Evolutionary conservation across 371 early-diverging fungal species (phyloP).

Genomic region (Mortierella sp.): DNA sequence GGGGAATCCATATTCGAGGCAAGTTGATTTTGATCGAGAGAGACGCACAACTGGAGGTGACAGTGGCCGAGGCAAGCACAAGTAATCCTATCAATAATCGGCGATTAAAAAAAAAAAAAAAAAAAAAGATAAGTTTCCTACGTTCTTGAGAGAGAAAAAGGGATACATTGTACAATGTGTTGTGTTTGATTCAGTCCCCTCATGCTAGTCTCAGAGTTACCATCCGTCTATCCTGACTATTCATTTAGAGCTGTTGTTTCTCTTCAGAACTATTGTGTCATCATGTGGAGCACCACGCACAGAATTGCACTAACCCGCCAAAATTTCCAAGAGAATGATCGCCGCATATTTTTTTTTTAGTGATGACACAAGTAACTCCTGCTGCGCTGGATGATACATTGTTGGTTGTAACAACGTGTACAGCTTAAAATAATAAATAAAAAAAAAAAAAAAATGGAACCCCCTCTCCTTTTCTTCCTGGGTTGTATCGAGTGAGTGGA

Average conservation of each 20-base stretch:
- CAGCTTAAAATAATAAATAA: neutral
- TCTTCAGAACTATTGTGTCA: no score
- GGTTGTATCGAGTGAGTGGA: neutral
- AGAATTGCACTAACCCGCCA: neutral
- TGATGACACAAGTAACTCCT: neutral
- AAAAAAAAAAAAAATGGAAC: neutral
- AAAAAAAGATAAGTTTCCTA: neutral
- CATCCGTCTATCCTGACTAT: no score
- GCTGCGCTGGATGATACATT: neutral
- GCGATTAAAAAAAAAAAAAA: neutral
- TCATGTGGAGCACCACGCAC: no score
- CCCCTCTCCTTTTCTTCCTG: no score
- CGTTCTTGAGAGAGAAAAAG: no score
- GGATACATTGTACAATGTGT: no score
- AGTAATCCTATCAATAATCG: conserved; percentile 66
- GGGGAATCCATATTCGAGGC: conserved; percentile 87
- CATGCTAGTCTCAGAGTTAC: no score
- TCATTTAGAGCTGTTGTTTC: no score
- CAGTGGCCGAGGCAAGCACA: conserved; percentile 82
- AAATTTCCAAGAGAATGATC: neutral
- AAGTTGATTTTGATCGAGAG: conserved; percentile 70
- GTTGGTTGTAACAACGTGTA: neutral
- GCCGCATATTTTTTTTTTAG: neutral
- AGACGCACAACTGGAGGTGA: conserved; percentile 79
- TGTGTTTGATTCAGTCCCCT: no score